Base-by-base conservation (phyloP, 495 filamentous ascomycete species). In the Durotheca rogersii region DNA sequence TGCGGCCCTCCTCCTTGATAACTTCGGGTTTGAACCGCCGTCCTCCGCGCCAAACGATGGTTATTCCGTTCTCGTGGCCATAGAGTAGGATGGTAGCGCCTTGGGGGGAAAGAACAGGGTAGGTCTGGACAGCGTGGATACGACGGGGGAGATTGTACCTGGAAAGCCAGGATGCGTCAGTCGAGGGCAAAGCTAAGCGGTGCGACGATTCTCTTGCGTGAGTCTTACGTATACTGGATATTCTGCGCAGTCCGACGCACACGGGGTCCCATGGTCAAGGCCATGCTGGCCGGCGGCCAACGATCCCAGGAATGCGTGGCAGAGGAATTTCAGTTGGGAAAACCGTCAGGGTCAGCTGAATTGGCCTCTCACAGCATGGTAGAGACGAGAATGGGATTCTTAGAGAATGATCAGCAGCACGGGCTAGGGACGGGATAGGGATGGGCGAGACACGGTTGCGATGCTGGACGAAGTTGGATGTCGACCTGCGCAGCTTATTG, bases 11-110 rank as follows among this genome's bases (percentile, higher is more conserved):
- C 35, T 65, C 46, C 9, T 58, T 41, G 40, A 39, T 41, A 67
- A 66, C 34, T 23, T 68, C 41, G 12, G 68, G 54, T 43, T 85
- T 84, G 48, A 89, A 82, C 14, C 76, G 70, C 19, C 72, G 77
- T 15, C 90, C 90, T 47, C 89, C 90, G 61, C 86, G 77, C 90
- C 90, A 96, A 17, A 90, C 56, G 17, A 94, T 67, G 30, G 82
- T 84, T 20, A 95, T 46, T 17, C 90, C 90, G 62, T 81, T 83
- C 27, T 89, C 84, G 52, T 93, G 84, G 43, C 85, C 89, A 63
- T 93, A 92, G 20, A 95, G 61, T 41, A 94, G 78, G 61, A 96
- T 79, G 1, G 83, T 87, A 6, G 90, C 91, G 57, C 89, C 90
- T 65, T 95, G 93, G 4, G 88, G 84, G 5, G 89, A 81, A 43